These are phyloP conservation scores for Ajuga reptans DNA, from an alignment of 305 asterid species.

Conservation along the genomic window DNA sequence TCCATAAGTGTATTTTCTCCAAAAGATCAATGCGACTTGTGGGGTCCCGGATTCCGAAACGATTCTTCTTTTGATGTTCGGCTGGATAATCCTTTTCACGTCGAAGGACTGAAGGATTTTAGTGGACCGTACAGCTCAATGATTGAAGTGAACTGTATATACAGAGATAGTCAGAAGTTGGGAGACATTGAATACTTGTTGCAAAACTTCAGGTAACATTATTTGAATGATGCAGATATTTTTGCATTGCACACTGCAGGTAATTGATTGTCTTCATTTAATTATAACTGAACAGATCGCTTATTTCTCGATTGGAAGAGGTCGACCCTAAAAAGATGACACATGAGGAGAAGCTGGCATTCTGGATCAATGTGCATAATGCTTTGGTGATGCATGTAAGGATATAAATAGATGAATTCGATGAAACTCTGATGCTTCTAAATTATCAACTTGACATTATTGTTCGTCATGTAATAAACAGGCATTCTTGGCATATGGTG, in stretches of 20 bases:
- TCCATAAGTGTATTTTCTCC: conserved; percentile 80
- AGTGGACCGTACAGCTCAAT: conserved; percentile 99
- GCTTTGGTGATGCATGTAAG: conserved; percentile 97
- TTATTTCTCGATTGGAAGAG: conserved; percentile 76
- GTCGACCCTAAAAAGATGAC: conserved; percentile 67
- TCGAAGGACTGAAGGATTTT: conserved; percentile 87
- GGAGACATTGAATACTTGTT: conserved; percentile 62
- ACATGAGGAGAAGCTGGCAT: conserved; percentile 88
- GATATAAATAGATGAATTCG: not conserved
- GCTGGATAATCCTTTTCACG: conserved; percentile 81
- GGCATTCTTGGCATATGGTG: conserved; percentile 89
- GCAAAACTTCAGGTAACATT: conserved; percentile 62
- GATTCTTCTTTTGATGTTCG: conserved; percentile 76
- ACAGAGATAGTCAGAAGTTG: conserved; percentile 72
- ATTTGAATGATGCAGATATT: not conserved
- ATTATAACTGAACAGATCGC: conserved; percentile 44
- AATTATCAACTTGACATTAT: conserved; percentile 12
- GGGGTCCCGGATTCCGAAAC: conserved; percentile 79
- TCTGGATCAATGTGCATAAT: conserved; percentile 92
- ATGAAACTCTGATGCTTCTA: not conserved
- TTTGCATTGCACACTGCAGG: not conserved
- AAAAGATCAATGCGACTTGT: conserved; percentile 60
- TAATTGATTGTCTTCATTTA: not conserved
- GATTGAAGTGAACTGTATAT: conserved; percentile 78
- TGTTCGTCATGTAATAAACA: conserved; percentile 16